Evolutionary conservation across 1,284 basidiomycete species (phyloP).

Genomic region (Trichosporon coremiiforme): DNA sequence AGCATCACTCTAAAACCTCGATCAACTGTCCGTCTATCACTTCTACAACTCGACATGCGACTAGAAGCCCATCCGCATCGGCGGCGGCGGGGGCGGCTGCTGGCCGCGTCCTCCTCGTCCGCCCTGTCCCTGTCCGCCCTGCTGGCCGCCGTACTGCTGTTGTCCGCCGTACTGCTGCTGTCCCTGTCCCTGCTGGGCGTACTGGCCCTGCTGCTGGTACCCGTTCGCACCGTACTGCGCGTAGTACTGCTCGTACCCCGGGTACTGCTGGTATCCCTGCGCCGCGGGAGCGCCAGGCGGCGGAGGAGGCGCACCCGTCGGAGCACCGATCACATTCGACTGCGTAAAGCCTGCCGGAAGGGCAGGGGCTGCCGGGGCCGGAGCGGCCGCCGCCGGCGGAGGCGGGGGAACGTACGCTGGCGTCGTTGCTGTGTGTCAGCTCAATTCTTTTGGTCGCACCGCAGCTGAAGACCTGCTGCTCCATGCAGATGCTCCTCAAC

Average conservation of each 20-base stretch:
- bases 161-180: conserved; percentile 19
- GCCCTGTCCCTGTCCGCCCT: neutral
- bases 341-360: conserved; percentile 58
- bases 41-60: neutral
- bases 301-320: conserved; percentile 23
- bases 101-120: neutral
- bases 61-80: conserved; percentile 52
- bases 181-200: conserved; percentile 24
- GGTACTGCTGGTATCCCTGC: conserved; percentile 24
- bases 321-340: conserved; percentile 30
- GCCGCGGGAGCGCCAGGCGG: conserved; percentile 21
- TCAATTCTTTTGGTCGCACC: no score
- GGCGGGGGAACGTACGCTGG: conserved; percentile 55
- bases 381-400: conserved; percentile 31
- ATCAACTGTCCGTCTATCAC: neutral
- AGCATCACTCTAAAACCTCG: conserved; percentile 22
- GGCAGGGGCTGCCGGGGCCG: conserved; percentile 20
- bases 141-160: conserved; percentile 27
- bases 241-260: conserved; percentile 32
- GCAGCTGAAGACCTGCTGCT: no score
- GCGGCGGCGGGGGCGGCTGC: conserved; percentile 44
- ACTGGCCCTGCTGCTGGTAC: conserved; percentile 20
- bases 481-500: neutral
- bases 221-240: conserved; percentile 21
- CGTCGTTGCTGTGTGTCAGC: conserved; percentile 31